Evolutionary conservation across 257 asterid genomes (phyloP).

Genomic region (Verbascum thapsus): DNA sequence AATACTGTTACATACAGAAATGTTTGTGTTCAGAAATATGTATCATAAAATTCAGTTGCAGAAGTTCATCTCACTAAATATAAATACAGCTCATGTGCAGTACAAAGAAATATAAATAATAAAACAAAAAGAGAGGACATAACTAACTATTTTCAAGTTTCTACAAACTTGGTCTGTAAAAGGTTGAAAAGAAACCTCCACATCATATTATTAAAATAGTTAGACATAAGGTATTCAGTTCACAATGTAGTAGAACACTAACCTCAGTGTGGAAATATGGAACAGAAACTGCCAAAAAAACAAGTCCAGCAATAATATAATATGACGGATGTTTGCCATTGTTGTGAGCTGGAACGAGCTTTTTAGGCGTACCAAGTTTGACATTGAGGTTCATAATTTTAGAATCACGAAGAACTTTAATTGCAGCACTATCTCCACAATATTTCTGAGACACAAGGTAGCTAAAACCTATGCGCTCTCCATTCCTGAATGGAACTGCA

Average conservation of each 20-base stretch:
- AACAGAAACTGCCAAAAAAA: constrained; percentile 84
- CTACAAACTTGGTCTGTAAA: constrained; percentile 5
- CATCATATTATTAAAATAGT: background rate
- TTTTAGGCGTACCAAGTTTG: constrained; percentile 66
- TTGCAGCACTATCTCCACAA: constrained; percentile 76
- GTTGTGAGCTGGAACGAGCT: constrained; percentile 92
- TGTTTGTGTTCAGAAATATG: too few relatives aligned
- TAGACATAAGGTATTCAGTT: too few relatives aligned
- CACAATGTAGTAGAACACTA: too few relatives aligned
- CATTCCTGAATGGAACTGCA: constrained; percentile 98
- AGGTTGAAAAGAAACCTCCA: constrained; percentile 12
- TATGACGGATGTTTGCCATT: constrained; percentile 92
- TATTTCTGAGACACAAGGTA: constrained; percentile 91
- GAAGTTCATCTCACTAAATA: too few relatives aligned
- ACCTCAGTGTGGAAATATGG: constrained; percentile 98
- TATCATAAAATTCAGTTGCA: too few relatives aligned
- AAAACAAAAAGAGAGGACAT: too few relatives aligned
- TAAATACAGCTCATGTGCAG: background rate
- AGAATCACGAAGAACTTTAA: constrained; percentile 80
- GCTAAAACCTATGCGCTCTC: constrained; percentile 97
- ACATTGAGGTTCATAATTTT: constrained; percentile 54
- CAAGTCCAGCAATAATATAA: constrained; percentile 86
- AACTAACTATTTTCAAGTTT: too few relatives aligned
- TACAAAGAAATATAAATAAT: too few relatives aligned
- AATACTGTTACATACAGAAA: background rate